Evolutionary conservation across 345 rosid species (phyloP).

Genomic region (Ricinus communis): DNA sequence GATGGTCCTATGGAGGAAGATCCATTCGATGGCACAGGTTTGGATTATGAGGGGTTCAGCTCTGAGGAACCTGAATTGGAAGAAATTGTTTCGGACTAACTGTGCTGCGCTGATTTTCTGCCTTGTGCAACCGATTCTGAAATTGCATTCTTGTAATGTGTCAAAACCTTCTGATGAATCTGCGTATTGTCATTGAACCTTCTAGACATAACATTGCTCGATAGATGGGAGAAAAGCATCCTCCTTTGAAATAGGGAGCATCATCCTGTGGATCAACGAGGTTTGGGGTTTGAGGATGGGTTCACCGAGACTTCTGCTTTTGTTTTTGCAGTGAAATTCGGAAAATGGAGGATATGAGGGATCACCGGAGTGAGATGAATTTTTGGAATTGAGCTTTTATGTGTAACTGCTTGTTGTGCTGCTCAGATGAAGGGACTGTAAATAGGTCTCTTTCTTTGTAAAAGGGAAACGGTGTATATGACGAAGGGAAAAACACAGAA

Average conservation of each 20-base stretch:
- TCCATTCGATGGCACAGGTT: conserved; percentile 41
- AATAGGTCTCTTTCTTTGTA: not conserved
- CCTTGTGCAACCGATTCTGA: not conserved
- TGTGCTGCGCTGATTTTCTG: not conserved
- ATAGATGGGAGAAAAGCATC: not conserved
- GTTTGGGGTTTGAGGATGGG: not conserved
- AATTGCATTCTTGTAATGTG: not conserved
- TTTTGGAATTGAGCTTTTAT: not conserved
- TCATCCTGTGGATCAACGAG: not conserved
- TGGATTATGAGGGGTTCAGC: conserved; percentile 56
- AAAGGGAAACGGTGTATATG: not conserved
- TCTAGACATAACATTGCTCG: not conserved
- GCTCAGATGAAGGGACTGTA: not conserved
- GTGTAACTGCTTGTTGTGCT: not conserved
- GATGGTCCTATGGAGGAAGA: conserved; percentile 41
- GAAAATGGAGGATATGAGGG: too few species aligned
- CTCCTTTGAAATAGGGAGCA: not conserved
- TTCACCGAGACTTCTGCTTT: not conserved
- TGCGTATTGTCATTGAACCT: not conserved
- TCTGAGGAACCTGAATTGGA: conserved; percentile 81
- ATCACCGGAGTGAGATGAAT: too few species aligned
- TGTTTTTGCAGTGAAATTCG: not conserved
- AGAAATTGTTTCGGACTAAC: conserved; percentile 76
- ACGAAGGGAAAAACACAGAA: not conserved
- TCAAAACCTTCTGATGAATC: not conserved